Evolutionary conservation across 768 basidiomycete genomes (phyloP), one percentile per base, ranked within the genome.

Genomic region (Tubosaeta brunneosetosa): DNA sequence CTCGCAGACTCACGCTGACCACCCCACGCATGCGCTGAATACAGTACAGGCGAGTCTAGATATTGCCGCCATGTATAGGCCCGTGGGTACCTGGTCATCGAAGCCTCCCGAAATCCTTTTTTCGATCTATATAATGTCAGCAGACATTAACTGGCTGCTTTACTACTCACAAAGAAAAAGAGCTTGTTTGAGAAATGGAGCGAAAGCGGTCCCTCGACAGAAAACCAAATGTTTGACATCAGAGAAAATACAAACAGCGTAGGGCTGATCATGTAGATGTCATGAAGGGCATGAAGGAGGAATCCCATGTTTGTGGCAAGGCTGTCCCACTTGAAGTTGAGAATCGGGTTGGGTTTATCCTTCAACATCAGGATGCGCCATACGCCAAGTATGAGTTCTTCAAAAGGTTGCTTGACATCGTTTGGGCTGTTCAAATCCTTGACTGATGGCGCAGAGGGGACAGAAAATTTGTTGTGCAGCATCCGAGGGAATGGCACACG

Each of bases 261-360:
- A 38, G 65, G 65, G 25, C 55, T 62, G 42, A 66, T 54, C 3
- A 47, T n/a, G 17, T 67, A 56, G 6, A 67, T 47, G n/a, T 67
- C 65, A 37, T 42, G 41, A 26, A 58, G 47, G 10, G 43, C 66
- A 22, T 57, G 65, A 2, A 48, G 32, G 22, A 67, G 36, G 3
- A 61, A 34, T 0, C 45, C 43, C 10, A 56, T 7, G 9, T 25
- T 27, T 0, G 50, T 36, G 3, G 45, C 36, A 25, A 61, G 2
- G 25, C 38, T 16, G 13, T 51, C 36, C 54, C 51, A 63, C 16
- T 46, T 41, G 31, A 63, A 32, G 25, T 47, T 47, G 33, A 57
- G 47, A 3, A 53, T 19, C 13, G 32, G 38, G n/a, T 53, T 50
- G 12, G 13, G n/a, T 11, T 46, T 36, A 17, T 61, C 54, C 9